Percentiles rank a stretch among this genome's conserved stretches.
These are phyloP conservation scores for Backusella tarrabulga DNA, from an alignment of 192 early-diverging fungal species.

Conservation along the genomic window DNA sequence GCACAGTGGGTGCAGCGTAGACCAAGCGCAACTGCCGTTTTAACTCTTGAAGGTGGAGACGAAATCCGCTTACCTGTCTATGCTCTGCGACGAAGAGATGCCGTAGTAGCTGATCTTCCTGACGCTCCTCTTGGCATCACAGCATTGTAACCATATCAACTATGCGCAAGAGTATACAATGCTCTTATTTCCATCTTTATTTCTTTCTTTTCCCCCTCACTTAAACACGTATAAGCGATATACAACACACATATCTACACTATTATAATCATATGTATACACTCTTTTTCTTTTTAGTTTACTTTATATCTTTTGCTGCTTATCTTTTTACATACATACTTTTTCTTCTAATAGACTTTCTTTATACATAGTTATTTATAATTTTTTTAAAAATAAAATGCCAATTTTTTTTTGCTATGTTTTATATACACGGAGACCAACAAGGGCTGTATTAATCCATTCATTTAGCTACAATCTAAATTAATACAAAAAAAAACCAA, in stretches of 20 bases:
- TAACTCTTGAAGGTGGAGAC: slow-evolving; percentile 23
- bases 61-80: slow-evolving; percentile 24
- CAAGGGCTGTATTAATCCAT: background rate
- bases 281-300: background rate
- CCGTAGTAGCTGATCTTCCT: slow-evolving; percentile 28
- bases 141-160: background rate
- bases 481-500: background rate
- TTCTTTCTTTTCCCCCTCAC: background rate
- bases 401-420: background rate
- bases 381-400: background rate
- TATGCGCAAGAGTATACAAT: background rate
- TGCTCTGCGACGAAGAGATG: slow-evolving; percentile 31
- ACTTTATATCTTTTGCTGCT: background rate
- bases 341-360: background rate
- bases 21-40: slow-evolving; percentile 12
- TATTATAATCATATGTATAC: background rate
- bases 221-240: background rate
- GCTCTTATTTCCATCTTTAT: background rate
- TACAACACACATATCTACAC: background rate
- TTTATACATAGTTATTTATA: background rate
- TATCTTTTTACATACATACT: background rate
- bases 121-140: slow-evolving; percentile 22
- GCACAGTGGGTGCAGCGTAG: slow-evolving; percentile 18
- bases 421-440: background rate
- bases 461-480: background rate